Conservation (phyloP, 2,329 filamentous ascomycete genomes). For the Arthrobotrys sphaeroides region DNA sequence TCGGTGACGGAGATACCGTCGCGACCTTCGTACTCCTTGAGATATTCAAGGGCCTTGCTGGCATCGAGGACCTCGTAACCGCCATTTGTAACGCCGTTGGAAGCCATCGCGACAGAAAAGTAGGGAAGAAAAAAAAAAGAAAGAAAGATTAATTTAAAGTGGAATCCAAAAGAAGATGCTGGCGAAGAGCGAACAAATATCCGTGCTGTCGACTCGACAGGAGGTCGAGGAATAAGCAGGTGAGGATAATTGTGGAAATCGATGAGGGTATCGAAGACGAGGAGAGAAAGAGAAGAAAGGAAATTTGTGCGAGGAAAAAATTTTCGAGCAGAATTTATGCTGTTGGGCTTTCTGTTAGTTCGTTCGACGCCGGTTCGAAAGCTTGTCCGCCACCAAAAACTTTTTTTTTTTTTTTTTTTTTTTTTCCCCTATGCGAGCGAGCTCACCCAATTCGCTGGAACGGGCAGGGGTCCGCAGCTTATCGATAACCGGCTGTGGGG, state of each 20-base stretch:
- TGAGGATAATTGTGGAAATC: conserved; percentile 57
- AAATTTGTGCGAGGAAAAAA: conserved; percentile 61
- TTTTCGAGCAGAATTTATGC: conserved; percentile 61
- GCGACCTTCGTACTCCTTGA: conserved; percentile 79
- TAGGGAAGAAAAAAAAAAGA: conserved; percentile 58
- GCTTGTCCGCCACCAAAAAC: conserved; percentile 32
- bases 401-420: conserved; percentile 31
- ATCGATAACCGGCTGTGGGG: conserved; percentile 39
- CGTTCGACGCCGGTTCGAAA: conserved; percentile 9
- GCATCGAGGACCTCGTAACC: conserved; percentile 67
- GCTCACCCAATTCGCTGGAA: conserved; percentile 17
- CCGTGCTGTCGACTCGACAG: conserved; percentile 32
- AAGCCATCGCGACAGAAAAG: conserved; percentile 71
- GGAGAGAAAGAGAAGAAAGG: conserved; percentile 64
- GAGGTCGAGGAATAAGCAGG: conserved; percentile 45
- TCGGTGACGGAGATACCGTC: conserved; percentile 90
- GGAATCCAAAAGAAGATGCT: background rate
- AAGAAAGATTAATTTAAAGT: too few species aligned
- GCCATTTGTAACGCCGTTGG: conserved; percentile 71
- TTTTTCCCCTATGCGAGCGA: conserved; percentile 14
- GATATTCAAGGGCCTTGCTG: conserved; percentile 77
- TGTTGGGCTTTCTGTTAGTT: conserved; percentile 17
- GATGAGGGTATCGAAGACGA: conserved; percentile 64
- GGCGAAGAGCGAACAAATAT: conserved; percentile 19
- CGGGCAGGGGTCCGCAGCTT: conserved; percentile 14